Percentiles rank a stretch among this genome's conserved stretches.
Evolutionary conservation across 129 eudicot genomes (phyloP).

Genomic region (Lactuca sativa): DNA sequence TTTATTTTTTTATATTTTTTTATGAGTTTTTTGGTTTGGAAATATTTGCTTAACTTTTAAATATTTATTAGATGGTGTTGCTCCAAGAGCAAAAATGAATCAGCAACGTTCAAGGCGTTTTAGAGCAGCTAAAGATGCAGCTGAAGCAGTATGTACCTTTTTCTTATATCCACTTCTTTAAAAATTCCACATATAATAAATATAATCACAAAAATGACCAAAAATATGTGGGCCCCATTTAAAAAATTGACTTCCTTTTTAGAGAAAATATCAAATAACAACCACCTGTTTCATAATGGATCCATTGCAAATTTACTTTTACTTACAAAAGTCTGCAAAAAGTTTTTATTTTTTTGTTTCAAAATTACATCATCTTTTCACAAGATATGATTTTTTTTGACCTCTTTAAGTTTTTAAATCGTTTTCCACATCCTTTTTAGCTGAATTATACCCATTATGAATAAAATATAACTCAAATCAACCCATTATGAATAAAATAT

Average conservation of each 20-base stretch:
- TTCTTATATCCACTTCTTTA: neutral
- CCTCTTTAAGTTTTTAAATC: neutral
- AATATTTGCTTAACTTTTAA: conserved; percentile 21
- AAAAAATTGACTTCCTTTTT: no score
- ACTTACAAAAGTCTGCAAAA: no score
- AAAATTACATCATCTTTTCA: no score
- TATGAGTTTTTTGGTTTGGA: neutral
- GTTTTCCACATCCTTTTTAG: neutral
- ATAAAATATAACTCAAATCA: neutral
- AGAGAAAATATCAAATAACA: no score
- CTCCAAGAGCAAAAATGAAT: conserved; percentile 99
- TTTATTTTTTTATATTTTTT: neutral
- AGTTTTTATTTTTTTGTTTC: no score
- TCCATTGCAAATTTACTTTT: no score
- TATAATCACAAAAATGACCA: no score
- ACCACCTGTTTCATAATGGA: no score
- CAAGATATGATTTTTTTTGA: neutral
- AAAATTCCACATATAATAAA: no score
- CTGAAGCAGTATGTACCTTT: conserved; percentile 72
- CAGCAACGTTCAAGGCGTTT: conserved; percentile 98
- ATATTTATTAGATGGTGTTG: conserved; percentile 77
- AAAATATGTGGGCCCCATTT: no score
- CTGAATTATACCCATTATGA: neutral
- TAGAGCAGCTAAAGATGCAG: conserved; percentile 95
- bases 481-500: neutral